Evolutionary conservation across 106 monocot species (phyloP), one percentile per base, ranked within the genome.

Genomic region (Apostasia shenzhenica): DNA sequence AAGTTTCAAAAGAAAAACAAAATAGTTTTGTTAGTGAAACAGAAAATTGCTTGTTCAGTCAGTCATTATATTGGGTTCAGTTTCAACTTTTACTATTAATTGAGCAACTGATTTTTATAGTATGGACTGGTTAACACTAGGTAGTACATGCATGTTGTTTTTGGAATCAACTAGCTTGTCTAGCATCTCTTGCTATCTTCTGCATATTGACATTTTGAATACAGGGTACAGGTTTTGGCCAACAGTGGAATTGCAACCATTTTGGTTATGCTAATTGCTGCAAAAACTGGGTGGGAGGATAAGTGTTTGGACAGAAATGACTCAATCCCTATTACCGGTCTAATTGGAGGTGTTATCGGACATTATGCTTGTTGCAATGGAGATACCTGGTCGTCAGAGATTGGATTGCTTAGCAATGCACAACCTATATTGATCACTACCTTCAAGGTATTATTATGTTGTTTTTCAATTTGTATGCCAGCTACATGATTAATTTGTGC

Each of bases 301-400:
- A 81, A 52, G 57, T 95, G 91, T 55, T 77, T 95, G 63, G 82
- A 95, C 81, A 77, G 85, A 54, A 84, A 76, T 51, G 70, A 86
- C 11, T 91, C 95, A 14, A 68, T 57, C 46, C 56, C 86, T 67
- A 47, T 84, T 5, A 88, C 95, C 53, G 81, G 81, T n/a, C 72
- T 95, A 71, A 70, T 88, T 58, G 91, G 95, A 66, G 95, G 91
- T 48, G 73, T 95, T 45, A 84, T 95, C 59, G 95, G 95, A 51
- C 95, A 91, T 48, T 95, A 95, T 75, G 85, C 91, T 39, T 95
- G 95, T 70, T 95, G 91, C 79, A 95, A 88, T 84, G 95, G 95
- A 44, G 95, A 95, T 66, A 95, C 95, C 2, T 95, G 95, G 95
- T 95, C 95, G 47, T 95, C 95, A 46, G 95, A 95, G 69, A 58